A percentile compares a stretch with the other conserved stretches of the same genome.
Conservation (phyloP, 1,139 yeast species). For the Magnusiomyces paraingens region DNA sequence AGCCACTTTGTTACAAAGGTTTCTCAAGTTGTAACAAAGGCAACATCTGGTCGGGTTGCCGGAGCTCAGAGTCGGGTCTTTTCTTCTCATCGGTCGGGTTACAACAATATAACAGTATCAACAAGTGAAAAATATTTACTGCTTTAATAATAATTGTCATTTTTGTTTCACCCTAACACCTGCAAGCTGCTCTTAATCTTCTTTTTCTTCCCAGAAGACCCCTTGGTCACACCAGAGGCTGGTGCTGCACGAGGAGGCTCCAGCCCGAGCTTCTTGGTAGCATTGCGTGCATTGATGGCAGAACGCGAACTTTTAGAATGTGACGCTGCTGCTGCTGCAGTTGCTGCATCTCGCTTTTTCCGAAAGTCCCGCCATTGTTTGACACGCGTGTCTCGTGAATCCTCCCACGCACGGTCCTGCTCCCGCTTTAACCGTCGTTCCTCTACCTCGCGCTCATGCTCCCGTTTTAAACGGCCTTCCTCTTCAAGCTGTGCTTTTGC, state of each 20-base stretch:
- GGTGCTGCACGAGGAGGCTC: no score
- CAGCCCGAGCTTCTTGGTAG: not conserved
- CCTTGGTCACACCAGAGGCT: not conserved
- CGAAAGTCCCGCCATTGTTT: constrained; percentile 54
- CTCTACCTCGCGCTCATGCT: constrained; percentile 35
- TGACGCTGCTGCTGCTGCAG: constrained; percentile 5
- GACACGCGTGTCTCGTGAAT: constrained; percentile 52
- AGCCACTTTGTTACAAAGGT: no score
- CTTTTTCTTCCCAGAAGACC: not conserved
- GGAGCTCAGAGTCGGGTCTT: no score
- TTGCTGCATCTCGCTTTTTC: constrained; percentile 40
- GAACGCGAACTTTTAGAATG: constrained; percentile 1
- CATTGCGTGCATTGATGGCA: constrained; percentile 1
- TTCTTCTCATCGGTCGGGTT: no score
- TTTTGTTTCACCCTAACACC: no score
- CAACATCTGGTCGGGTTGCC: no score
- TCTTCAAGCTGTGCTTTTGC: constrained; percentile 39
- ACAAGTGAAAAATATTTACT: no score
- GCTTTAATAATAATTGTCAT: no score
- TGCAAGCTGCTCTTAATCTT: not conserved
- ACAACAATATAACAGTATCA: no score
- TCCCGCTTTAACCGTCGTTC: constrained; percentile 39
- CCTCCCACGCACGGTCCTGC: constrained; percentile 54
- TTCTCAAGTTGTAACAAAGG: no score
- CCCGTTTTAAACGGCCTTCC: constrained; percentile 36